Conservation (phyloP, 176 grass and related monocot genomes). For the Luzula sylvatica region DNA sequence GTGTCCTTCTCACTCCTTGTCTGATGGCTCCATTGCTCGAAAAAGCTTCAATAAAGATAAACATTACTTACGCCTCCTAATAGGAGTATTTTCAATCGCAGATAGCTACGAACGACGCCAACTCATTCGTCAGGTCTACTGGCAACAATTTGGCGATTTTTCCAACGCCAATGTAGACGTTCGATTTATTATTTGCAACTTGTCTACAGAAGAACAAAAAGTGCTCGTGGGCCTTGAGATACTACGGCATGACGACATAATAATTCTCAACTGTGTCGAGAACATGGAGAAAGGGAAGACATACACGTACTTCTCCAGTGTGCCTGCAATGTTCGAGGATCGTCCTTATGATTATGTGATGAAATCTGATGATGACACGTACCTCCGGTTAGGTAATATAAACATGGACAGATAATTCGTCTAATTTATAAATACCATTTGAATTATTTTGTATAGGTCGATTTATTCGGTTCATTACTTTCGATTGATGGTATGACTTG, state of each 20-base stretch:
- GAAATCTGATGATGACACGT: conserved; percentile 73
- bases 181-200: conserved; percentile 67
- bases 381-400: conserved; percentile 25
- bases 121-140: conserved; percentile 42
- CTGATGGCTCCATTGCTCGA: background rate
- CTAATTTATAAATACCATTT: too few relatives aligned
- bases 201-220: conserved; percentile 31
- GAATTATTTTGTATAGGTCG: too few relatives aligned
- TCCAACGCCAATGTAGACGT: conserved; percentile 23
- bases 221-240: conserved; percentile 45
- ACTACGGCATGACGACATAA: conserved; percentile 35
- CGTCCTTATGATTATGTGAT: conserved; percentile 51
- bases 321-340: background rate
- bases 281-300: conserved; percentile 72
- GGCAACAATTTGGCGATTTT: conserved; percentile 15
- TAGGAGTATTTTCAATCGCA: conserved; percentile 46
- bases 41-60: background rate
- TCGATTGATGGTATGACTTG: too few relatives aligned
- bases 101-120: conserved; percentile 44
- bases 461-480: too few relatives aligned
- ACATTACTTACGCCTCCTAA: conserved; percentile 25
- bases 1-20: background rate
- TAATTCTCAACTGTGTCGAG: conserved; percentile 47
- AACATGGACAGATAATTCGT: too few relatives aligned
- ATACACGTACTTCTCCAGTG: conserved; percentile 51